Evolutionary conservation across 352 stramenopile species (phyloP).

Genomic region (Globisporangium yorkense): DNA sequence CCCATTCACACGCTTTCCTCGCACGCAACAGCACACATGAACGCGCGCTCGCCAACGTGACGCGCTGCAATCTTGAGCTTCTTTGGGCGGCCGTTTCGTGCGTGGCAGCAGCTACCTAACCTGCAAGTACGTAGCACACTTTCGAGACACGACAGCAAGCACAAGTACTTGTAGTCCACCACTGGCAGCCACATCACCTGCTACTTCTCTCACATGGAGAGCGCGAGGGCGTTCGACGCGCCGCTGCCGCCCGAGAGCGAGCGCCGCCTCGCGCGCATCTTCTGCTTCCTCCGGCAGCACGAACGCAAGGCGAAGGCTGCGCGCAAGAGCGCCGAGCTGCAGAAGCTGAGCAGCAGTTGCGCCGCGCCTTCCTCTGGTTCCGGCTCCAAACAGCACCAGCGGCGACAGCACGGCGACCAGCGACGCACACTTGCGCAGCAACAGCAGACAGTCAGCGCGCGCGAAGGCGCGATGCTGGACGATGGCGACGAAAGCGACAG

Average conservation of each 20-base stretch:
- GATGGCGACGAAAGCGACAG: conserved; percentile 10
- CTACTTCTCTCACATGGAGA: conserved; percentile 11
- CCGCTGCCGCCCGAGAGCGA: conserved; percentile 33
- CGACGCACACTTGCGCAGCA: not conserved
- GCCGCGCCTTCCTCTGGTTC: not conserved
- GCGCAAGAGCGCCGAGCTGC: conserved; percentile 28
- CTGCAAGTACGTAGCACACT: too few species aligned
- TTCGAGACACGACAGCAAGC: too few species aligned
- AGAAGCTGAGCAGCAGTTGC: conserved; percentile 12
- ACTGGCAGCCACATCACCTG: not conserved
- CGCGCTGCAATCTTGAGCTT: too few species aligned
- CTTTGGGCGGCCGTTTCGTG: too few species aligned
- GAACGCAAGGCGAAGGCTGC: conserved; percentile 41
- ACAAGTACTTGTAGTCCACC: too few species aligned
- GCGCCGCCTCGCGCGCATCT: conserved; percentile 40
- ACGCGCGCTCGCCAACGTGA: too few species aligned
- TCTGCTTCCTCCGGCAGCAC: conserved; percentile 51
- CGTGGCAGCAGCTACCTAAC: too few species aligned
- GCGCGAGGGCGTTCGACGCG: conserved; percentile 13
- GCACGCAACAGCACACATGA: too few species aligned
- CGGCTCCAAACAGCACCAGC: not conserved
- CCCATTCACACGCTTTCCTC: too few species aligned
- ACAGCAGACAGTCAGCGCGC: not conserved
- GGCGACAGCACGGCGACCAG: not conserved
- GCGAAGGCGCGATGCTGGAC: conserved; percentile 3